Base-by-base conservation (phyloP, 169 alveolate species). In the Toxoplasma gondii region DNA sequence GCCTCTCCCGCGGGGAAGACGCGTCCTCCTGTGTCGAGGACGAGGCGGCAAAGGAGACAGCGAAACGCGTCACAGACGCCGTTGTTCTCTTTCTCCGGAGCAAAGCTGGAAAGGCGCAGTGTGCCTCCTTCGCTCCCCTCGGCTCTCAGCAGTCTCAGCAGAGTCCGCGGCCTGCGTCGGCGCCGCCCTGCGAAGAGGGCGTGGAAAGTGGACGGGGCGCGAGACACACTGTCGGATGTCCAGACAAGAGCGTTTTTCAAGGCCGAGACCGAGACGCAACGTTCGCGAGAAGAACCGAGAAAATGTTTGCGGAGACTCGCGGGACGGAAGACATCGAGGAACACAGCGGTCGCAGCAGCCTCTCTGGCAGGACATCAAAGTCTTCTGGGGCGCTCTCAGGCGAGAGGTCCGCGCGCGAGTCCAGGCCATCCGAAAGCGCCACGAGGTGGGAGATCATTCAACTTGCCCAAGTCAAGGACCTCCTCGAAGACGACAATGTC, bases 91-190 rank as follows among this genome's bases (percentile, higher is more conserved):
- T 82, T 22, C 64, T 82, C 19, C 53, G 90, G 64, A 19, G 27
- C 9, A 82, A 43, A 82, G 90, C 90, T 38, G 90, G 90, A 0
- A 34, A 82, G 41, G 90, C 90, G 5, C 90, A 82, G 64, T 82
- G 90, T 36, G 64, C 54, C 53, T 5, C n/a, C 54, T 12, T 74
- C 84, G 17, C 84, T 12, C 84, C 38, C 74, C 31, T 19, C 74
- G 31, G 1, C 74, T 16, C 74, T 7, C 31, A 64, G 74, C 29
- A 4, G 74, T 1, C 31, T 16, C 74, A 9, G 67, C 67, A 12
- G 67, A 1, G n/a, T 64, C 29, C 74, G 24, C 74, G 9, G 74
- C 74, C n/a, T 16, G 74, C 74, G 74, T 31, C 34, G 74, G 74
- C 9, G 1, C 31, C 31, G 74, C 31, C 7, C n/a, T 16, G 74